phyloP scores from a whole-genome alignment of 768 basidiomycete species.

The Suillus tomentosus region DNA sequence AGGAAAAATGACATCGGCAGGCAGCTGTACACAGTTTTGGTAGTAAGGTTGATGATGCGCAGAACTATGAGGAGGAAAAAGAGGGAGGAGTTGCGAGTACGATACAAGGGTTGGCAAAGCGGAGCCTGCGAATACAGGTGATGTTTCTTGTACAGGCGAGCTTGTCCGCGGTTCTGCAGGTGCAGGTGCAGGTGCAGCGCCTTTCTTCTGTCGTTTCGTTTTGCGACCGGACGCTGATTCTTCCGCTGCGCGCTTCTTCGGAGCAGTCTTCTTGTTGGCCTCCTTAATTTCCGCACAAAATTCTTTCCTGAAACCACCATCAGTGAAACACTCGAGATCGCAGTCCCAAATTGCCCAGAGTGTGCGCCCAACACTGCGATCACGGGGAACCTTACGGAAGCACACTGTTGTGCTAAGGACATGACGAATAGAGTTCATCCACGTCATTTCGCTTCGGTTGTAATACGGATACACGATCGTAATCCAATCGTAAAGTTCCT shows the following conservation, averaged over 20 bases:
- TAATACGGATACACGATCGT: constrained; percentile 92
- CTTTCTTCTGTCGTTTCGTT: constrained; percentile 49
- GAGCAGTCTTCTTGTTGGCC: constrained; percentile 30
- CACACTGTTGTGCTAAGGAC: constrained; percentile 90
- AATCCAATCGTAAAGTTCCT: constrained; percentile 97
- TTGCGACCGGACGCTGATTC: constrained; percentile 41
- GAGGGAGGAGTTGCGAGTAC: constrained; percentile 29
- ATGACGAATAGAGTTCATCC: constrained; percentile 99
- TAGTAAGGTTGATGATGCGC: constrained; percentile 78
- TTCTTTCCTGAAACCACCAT: constrained; percentile 78
- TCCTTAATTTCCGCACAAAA: constrained; percentile 43
- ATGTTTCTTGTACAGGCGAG: constrained; percentile 15
- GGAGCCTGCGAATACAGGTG: constrained; percentile 24
- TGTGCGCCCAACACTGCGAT: constrained; percentile 77
- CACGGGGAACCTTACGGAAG: constrained; percentile 83
- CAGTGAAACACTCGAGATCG: constrained; percentile 79
- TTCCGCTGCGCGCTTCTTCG: constrained; percentile 44
- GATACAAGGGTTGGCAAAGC: constrained; percentile 26
- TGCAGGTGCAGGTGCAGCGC: constrained; percentile 16
- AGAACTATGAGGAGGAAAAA: constrained; percentile 59
- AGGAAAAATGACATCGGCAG: constrained; percentile 73
- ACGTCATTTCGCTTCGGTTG: constrained; percentile 89
- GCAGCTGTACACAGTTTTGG: constrained; percentile 54
- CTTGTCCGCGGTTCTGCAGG: constrained; percentile 14
- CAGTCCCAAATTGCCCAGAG: constrained; percentile 88